phyloP scores from a whole-genome alignment of 1,284 basidiomycete species.

The Boletus hoseneyae region DNA sequence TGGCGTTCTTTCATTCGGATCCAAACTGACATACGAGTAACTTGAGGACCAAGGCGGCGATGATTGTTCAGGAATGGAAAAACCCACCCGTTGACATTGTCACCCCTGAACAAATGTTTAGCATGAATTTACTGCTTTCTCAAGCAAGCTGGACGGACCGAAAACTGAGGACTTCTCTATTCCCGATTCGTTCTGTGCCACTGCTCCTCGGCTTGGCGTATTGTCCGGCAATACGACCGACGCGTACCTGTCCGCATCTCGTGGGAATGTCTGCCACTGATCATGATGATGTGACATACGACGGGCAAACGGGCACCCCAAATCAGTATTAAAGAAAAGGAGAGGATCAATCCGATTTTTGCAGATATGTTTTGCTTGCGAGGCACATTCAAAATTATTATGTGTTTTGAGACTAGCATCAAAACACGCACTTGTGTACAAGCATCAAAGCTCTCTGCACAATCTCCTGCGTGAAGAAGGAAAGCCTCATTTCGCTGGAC shows the following conservation, averaged over 20 bases:
- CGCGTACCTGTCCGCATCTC: constrained; percentile 58
- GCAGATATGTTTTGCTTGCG: constrained; percentile 85
- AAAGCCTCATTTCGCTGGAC: constrained; percentile 91
- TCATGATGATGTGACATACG: constrained; percentile 34
- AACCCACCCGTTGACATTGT: constrained; percentile 88
- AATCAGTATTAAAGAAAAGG: constrained; percentile 92
- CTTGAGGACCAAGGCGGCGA: neutral
- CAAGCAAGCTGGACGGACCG: constrained; percentile 44
- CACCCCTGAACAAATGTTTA: constrained; percentile 60
- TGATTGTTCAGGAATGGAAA: constrained; percentile 25
- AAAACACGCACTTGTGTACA: constrained; percentile 66
- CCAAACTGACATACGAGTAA: constrained; percentile 39
- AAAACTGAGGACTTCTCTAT: constrained; percentile 74
- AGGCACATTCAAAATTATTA: neutral
- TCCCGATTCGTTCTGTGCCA: constrained; percentile 73
- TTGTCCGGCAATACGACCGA: constrained; percentile 92
- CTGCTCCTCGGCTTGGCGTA: constrained; percentile 96
- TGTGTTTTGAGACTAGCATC: neutral
- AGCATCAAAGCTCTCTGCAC: constrained; percentile 91
- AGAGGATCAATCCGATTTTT: constrained; percentile 91
- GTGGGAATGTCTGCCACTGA: constrained; percentile 8
- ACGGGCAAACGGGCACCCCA: constrained; percentile 93
- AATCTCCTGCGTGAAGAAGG: constrained; percentile 95
- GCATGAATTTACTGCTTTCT: neutral
- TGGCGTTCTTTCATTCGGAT: constrained; percentile 75